Evolutionary conservation across 2,329 filamentous ascomycete genomes (phyloP), one percentile per base, ranked within the genome.

Genomic region (Botrytis sinoallii): DNA sequence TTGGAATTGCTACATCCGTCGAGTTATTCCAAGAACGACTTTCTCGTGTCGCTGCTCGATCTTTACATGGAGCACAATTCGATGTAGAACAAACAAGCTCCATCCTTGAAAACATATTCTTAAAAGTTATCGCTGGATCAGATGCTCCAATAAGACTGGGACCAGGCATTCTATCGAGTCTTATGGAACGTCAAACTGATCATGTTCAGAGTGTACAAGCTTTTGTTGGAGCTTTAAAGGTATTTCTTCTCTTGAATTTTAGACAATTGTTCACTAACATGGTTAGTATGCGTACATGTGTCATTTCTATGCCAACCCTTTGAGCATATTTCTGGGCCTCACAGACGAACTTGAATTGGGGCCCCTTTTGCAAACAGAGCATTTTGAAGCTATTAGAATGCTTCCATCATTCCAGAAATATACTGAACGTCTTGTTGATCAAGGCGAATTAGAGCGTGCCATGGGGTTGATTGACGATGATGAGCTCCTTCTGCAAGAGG

Each of bases 251-350:
- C 16, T 22, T 32, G 1, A 10, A 14, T 65, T 65, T 14, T 44
- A 29, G 7, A 57, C 9, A 16, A 46, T 9, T 67, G 10, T 42
- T 52, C 79, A 57, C 80, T 77, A 6, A 75, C 55, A 59, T 7
- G 46, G 18, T 55, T 81, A 93, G 88, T 96, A 95, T 82, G 89
- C 91, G 1, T 94, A 94, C 80, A 95, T 97, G 93, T 93, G 91
- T 73, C 92, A 94, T 80, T 95, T 93, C 79, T 95, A 93, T 78
- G 92, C 91, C 57, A 95, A 94, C 77, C 89, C 91, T 0, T 84
- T 94, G 5, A 93, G 90, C 75, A 81, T 93, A 7, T 22, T 74
- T 6, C 85, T 95, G 48, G 82, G 90, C 35, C 79, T 80, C n/a
- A 76, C 78, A 63, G 76, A 81, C 10, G 74, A 79, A 25, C 76